Evolutionary conservation across 331 rosid genomes (phyloP).

Genomic region (Acacia concinna): DNA sequence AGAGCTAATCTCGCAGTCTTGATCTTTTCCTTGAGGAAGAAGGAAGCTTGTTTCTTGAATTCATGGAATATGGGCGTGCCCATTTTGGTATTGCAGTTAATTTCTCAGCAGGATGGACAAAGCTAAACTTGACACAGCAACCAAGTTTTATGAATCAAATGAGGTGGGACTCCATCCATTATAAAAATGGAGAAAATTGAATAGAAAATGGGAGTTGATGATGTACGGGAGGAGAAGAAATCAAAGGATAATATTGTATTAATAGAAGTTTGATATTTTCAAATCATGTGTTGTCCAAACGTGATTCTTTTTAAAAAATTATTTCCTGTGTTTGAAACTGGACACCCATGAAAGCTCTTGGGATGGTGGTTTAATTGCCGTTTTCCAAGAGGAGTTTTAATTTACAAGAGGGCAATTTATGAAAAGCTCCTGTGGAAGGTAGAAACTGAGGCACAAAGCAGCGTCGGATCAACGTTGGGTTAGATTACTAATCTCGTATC

Average conservation of each 20-base stretch:
- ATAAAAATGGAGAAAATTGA: not conserved
- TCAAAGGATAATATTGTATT: conserved; percentile 6
- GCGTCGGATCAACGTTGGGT: not conserved
- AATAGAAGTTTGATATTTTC: not conserved
- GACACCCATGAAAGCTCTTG: not conserved
- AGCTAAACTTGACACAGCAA: conserved; percentile 24
- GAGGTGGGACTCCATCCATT: conserved; percentile 14
- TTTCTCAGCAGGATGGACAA: conserved; percentile 48
- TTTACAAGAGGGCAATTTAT: not conserved
- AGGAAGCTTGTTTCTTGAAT: conserved; percentile 93
- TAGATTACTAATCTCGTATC: not conserved
- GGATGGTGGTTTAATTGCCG: not conserved
- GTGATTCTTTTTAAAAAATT: conserved; percentile 4
- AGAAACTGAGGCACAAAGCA: not conserved
- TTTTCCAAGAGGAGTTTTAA: not conserved
- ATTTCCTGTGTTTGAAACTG: conserved; percentile 14
- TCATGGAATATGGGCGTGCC: conserved; percentile 63
- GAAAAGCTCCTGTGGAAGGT: not conserved
- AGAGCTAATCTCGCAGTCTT: conserved; percentile 92
- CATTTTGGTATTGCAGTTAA: conserved; percentile 39
- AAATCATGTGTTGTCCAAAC: not conserved
- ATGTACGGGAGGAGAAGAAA: conserved; percentile 24
- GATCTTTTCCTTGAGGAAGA: conserved; percentile 86
- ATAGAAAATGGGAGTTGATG: not conserved
- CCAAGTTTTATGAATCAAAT: not conserved